Conservation (phyloP, 495 filamentous ascomycete genomes). For the Aspergillus leporis region DNA sequence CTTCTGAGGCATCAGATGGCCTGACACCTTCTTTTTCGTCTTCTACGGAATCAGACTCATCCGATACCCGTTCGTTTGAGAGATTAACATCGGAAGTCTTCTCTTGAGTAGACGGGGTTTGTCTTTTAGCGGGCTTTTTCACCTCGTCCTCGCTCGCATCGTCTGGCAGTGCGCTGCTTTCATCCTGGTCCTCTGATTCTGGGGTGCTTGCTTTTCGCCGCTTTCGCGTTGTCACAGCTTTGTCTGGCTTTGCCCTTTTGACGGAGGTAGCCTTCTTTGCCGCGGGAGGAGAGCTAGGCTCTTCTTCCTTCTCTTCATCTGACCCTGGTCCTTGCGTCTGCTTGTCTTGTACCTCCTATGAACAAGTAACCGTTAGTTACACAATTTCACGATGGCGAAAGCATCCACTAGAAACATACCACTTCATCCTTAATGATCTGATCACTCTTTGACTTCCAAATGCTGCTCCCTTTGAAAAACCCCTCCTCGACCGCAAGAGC, state of each 20-base stretch:
- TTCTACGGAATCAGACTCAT: constrained; percentile 28
- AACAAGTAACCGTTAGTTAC: constrained; percentile 1
- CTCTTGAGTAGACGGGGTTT: constrained; percentile 21
- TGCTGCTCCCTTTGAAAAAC: constrained; percentile 62
- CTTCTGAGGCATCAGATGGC: constrained; percentile 20
- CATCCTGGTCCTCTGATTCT: constrained; percentile 29
- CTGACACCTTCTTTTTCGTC: constrained; percentile 21
- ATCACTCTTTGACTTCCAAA: constrained; percentile 84
- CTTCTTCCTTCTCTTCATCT: constrained; percentile 11
- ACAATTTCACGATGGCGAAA: not conserved
- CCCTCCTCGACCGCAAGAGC: constrained; percentile 62
- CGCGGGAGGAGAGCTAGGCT: constrained; percentile 17
- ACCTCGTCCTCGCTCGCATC: constrained; percentile 30
- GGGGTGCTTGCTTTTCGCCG: constrained; percentile 38
- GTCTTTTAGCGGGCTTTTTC: constrained; percentile 25
- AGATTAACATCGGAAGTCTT: constrained; percentile 28
- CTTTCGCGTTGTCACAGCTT: constrained; percentile 31
- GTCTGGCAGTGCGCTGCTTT: constrained; percentile 18
- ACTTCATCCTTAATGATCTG: constrained; percentile 67
- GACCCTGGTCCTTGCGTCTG: constrained; percentile 15
- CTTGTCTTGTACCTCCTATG: constrained; percentile 34
- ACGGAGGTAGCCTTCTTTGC: constrained; percentile 25
- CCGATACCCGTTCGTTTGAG: constrained; percentile 19
- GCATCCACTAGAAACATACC: constrained; percentile 49
- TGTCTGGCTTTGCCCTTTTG: constrained; percentile 30